Base-by-base conservation (phyloP, 1,284 basidiomycete genomes). In the Sphagnurus paluster region DNA sequence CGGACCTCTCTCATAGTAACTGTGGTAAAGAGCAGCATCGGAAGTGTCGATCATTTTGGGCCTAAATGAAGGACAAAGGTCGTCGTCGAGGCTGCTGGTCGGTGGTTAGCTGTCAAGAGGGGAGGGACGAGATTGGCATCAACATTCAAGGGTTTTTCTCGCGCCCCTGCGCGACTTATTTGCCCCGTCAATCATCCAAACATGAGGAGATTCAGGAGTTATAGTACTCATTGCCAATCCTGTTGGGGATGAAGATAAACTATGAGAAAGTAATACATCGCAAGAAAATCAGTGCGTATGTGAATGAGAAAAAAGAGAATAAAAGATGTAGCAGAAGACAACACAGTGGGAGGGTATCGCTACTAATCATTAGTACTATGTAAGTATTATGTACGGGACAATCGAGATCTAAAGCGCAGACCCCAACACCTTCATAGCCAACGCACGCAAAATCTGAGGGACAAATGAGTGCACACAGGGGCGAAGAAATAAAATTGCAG, bases 401-500 rank as follows among this genome's bases (percentile, higher is more conserved):
- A 20, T 16, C 4, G n/a, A 17, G 13, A 21, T 56, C 56, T 54
- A 70, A 21, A 78, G 49, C 7, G 84, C 80, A 44, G 84, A 79
- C 24, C 92, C 92, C 25, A 98, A 67, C 10, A 98, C 91, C 67
- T 98, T 97, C 64, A 90, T 72, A 1, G 94, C 93, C 32, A 98
- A 69, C 5, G 87, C 90, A 32, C 86, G 84, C 37, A 98, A 69
- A 54, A 98, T 90, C 88, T 98, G 60, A 7, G 48, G 55, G 32
- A 42, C 34, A 65, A 46, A 55, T 53, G 20, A 60, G 53, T 39
- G n/a, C 26, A 17, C 1, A 56, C 43, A 49, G 49, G 16, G 47
- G 39, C 35, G 19, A 44, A 26, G 39, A 29, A 14, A n/a, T 21
- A 33, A 29, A 39, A n/a, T n/a, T n/a, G n/a, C n/a, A 42, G 14